Evolutionary conservation across 1,139 yeast species (phyloP), one percentile per base, ranked within the genome.

Genomic region (Blastobotrys ciferrii): DNA sequence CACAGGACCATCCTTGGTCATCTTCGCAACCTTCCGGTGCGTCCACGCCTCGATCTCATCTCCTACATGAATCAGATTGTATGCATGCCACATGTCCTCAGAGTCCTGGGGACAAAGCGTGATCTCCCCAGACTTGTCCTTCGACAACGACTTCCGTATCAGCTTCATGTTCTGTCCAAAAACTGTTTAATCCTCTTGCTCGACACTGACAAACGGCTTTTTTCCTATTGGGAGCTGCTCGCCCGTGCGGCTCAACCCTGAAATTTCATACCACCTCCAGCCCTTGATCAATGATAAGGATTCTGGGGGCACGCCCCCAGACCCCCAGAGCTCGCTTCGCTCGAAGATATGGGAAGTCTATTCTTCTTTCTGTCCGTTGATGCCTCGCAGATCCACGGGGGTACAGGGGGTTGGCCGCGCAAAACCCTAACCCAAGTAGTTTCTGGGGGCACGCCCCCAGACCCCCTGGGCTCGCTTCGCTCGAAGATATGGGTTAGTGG

Each of bases 11-110:
- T 65, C 65, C 44, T 61, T 59, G n/a, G 58, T 49, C 39, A 58
- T 72, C 69, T 71, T 80, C 66, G 79, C 80, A 48, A 85, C 77
- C 60, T 83, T 83, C 63, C 95, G 74, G 50, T 75, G 71, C 2
- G 96, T 86, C 53, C 77, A 75, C 46, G 89, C 72, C 53, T 80
- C 80, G 3, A 92, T 73, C 52, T 80, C 82, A 67, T 92, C 98
- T 19, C 85, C 87, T 48, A 78, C 78, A 46, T 81, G 82, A 9
- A 92, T 75, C 32, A 92, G 71, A 60, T 92, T 94, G 71, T 87
- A 89, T 11, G 88, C 64, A 41, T 86, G 83, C 91, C 97, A 92
- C 54, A 92, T 73, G 65, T 92, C 98, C 60, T 92, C 98, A 36
- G 87, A 81, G 60, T 92, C 98, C 60, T 89, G 88, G 0, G 97